These are phyloP conservation scores for Friedmanniomyces simplex DNA, from an alignment of 495 filamentous ascomycete genomes.

Conservation along the genomic window DNA sequence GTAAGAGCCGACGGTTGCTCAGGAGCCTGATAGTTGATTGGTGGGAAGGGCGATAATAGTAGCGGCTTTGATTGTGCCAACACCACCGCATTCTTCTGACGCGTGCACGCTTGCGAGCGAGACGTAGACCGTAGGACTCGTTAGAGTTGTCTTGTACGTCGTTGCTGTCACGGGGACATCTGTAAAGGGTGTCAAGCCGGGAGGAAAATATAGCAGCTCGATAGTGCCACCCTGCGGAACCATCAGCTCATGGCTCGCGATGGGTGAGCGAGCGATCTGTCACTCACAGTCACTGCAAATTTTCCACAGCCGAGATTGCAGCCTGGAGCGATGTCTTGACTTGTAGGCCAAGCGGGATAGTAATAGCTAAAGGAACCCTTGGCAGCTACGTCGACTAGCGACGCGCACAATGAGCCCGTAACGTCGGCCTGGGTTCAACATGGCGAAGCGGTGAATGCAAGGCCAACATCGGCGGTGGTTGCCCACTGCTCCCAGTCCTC, in stretches of 20 bases:
- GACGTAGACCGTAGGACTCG: neutral
- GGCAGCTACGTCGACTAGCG: neutral
- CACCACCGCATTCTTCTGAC: neutral
- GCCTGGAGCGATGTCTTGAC: neutral
- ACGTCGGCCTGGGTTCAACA: neutral
- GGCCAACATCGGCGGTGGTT: neutral
- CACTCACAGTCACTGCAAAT: neutral
- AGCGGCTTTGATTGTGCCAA: neutral
- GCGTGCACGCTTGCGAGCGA: neutral
- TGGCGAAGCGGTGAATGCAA: neutral
- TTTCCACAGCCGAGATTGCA: conserved; percentile 1
- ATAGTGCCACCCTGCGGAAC: neutral
- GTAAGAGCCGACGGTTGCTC: neutral
- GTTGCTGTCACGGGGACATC: neutral
- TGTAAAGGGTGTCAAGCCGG: neutral
- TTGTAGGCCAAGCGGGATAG: neutral
- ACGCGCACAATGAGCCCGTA: neutral
- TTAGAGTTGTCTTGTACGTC: neutral
- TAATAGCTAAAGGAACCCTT: neutral
- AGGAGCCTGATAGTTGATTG: neutral
- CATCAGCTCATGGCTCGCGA: too few relatives aligned
- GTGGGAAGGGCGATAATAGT: neutral
- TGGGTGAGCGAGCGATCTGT: too few relatives aligned
- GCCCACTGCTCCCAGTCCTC: neutral
- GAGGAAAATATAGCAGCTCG: neutral